Conservation (phyloP, 257 asterid species). For the Henckelia pumila region DNA sequence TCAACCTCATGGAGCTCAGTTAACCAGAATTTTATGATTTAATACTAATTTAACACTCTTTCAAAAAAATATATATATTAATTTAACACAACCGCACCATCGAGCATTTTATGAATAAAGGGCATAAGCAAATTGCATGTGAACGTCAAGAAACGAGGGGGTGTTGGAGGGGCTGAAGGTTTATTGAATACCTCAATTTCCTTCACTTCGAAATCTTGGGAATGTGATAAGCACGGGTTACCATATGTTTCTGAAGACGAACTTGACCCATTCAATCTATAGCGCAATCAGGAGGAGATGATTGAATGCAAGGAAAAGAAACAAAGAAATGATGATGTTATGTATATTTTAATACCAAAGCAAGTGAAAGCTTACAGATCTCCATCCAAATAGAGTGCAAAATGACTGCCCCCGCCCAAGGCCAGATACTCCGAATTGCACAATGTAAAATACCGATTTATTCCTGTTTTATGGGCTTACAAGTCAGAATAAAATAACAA, state of each 20-base stretch:
- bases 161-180: background rate
- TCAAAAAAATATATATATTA: no score
- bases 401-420: slow-evolving; percentile 92
- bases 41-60: no score
- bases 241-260: slow-evolving; percentile 85
- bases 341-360: background rate
- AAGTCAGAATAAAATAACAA: no score
- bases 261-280: slow-evolving; percentile 80
- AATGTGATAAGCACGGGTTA: slow-evolving; percentile 70
- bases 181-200: slow-evolving; percentile 70
- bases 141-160: background rate
- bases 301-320: background rate
- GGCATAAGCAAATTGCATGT: no score
- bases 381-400: slow-evolving; percentile 84
- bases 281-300: background rate
- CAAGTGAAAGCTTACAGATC: slow-evolving; percentile 65
- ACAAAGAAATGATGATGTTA: background rate
- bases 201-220: slow-evolving; percentile 70
- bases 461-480: background rate
- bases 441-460: background rate
- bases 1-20: no score
- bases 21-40: no score
- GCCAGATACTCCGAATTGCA: slow-evolving; percentile 46
- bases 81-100: no score
- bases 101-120: no score